Evolutionary conservation across 345 rosid species (phyloP).

Genomic region (Luvunga scandens): DNA sequence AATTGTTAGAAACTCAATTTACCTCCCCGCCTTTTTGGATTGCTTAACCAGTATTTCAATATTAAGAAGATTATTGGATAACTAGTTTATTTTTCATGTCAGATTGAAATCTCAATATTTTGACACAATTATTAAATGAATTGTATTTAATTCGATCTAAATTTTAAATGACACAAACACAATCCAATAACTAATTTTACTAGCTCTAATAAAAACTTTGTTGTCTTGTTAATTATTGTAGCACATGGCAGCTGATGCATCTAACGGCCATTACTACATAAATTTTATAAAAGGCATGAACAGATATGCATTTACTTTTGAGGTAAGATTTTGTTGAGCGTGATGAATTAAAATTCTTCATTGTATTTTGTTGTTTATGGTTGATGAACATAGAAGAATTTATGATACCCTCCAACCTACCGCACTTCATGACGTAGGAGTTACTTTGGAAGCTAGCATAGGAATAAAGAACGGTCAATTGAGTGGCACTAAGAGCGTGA

Average conservation of each 20-base stretch:
- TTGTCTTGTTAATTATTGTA: neutral
- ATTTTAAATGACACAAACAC: too few relatives aligned
- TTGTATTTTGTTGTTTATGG: neutral
- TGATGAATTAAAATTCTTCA: neutral
- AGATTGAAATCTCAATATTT: too few relatives aligned
- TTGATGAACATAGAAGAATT: neutral
- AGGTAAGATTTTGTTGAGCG: neutral
- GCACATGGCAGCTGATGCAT: neutral
- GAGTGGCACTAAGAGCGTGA: neutral
- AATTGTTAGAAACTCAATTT: too few relatives aligned
- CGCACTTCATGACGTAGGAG: neutral
- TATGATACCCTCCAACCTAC: neutral
- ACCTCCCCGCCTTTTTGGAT: too few relatives aligned
- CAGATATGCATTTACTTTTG: conserved; percentile 11
- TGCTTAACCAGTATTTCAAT: too few relatives aligned
- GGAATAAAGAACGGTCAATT: neutral
- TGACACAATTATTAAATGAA: too few relatives aligned
- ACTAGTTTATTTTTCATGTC: too few relatives aligned
- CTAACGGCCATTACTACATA: neutral
- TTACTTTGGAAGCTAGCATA: neutral
- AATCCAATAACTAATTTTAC: too few relatives aligned
- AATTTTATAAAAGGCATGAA: neutral
- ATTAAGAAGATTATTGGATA: too few relatives aligned
- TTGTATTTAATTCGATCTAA: too few relatives aligned
- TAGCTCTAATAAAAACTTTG: neutral